Evolutionary conservation across 257 asterid genomes (phyloP), one percentile per base, ranked within the genome.

Genomic region (Fraxinus quadrangulata): DNA sequence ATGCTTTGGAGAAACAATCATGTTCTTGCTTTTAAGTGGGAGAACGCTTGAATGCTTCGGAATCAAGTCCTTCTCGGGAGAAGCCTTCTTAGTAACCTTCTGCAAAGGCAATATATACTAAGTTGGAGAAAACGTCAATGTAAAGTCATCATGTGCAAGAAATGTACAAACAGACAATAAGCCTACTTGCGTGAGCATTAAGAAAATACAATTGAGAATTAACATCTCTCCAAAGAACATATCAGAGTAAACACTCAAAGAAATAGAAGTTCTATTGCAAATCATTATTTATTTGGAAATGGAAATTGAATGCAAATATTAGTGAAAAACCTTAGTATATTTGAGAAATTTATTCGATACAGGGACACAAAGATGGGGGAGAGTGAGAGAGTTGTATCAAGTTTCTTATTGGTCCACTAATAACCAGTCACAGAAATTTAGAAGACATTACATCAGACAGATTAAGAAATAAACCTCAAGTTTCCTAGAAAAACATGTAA

Each of bases 11-110:
- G 95, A 88, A 31, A 79, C 76, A 10, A 84, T 74, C 69, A 78
- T 76, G 75, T 94, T 90, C 84, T 92, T 92, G 85, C 77, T 83
- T 78, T 84, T 86, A 42, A 91, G 96, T n/a, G 97, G 97, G 36
- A 87, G 86, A 85, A 84, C 51, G 31, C 73, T 79, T 6, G 84
- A 76, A 74, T 67, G 82, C 74, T 84, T 90, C 65, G 85, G 81
- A 67, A 71, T 75, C 2, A 83, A 71, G 71, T 83, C 89, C 19
- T 70, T 70, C 34, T 73, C 81, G 37, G 83, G 51, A 75, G 75
- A 61, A 49, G 72, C 78, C 78, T 85, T 90, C 76, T 85, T 74
- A 28, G 71, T 56, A n/a, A 75, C 71, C 73, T 84, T 83, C 92
- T 92, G 78, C 30, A 82, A 40, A 33, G 31, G 40, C 74, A 36